phyloP scores from a whole-genome alignment of 768 basidiomycete species.

The Lentinula aciculospora region DNA sequence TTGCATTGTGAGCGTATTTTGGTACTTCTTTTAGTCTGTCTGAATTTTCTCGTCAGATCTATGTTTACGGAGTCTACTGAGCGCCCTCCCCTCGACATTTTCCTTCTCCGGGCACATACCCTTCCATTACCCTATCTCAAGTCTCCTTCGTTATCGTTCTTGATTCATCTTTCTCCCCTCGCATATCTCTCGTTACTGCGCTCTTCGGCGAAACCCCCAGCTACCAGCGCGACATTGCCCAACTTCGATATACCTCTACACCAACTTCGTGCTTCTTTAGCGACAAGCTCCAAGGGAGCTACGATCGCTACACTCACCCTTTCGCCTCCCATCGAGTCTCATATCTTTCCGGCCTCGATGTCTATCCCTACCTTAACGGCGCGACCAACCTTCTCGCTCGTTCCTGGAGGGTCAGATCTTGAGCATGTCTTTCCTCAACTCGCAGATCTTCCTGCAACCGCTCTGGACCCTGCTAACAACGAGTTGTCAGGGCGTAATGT shows the following conservation, averaged over 20 bases:
- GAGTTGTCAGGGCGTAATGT: constrained; percentile 26
- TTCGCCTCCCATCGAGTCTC: constrained; percentile 24
- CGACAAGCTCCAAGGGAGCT: constrained; percentile 36
- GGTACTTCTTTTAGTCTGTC: constrained; percentile 7
- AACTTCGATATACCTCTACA: constrained; percentile 48
- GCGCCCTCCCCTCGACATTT: constrained; percentile 63
- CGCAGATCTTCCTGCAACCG: constrained; percentile 21
- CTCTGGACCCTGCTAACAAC: constrained; percentile 8
- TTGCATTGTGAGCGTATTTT: constrained; percentile 45
- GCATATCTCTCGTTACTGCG: constrained; percentile 60
- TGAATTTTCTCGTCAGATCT: constrained; percentile 23
- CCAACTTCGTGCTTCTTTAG: constrained; percentile 42
- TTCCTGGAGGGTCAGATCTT: constrained; percentile 35
- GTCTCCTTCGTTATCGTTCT: constrained; percentile 65
- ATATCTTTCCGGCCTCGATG: constrained; percentile 36
- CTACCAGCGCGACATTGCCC: constrained; percentile 16
- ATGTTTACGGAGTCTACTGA: constrained; percentile 25
- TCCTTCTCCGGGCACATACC: constrained; percentile 57
- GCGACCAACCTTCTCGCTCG: constrained; percentile 52
- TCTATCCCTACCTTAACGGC: constrained; percentile 39
- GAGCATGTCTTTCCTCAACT: constrained; percentile 48
- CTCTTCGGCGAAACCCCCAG: constrained; percentile 13
- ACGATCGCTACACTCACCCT: constrained; percentile 53
- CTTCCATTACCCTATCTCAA: constrained; percentile 70
- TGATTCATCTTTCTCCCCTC: constrained; percentile 63